These are phyloP conservation scores for Apiospora marii DNA, from an alignment of 2,329 filamentous ascomycete species.

Conservation along the genomic window DNA sequence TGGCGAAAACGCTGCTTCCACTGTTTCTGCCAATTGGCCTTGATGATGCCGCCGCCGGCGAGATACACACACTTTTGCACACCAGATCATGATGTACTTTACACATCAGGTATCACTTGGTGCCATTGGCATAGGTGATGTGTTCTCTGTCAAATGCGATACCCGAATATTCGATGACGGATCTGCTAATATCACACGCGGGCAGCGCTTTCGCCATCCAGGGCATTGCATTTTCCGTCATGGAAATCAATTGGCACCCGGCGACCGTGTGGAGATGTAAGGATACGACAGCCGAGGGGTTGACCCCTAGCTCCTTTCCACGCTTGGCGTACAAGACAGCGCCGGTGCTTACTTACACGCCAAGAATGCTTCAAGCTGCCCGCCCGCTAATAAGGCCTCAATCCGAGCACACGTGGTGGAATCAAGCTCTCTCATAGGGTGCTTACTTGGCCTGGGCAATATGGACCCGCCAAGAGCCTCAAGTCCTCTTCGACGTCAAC, in stretches of 20 bases:
- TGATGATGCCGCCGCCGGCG: too few species aligned
- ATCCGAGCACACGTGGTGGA: slow-evolving; percentile 5
- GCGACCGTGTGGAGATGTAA: neutral
- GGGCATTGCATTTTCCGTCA: too few species aligned
- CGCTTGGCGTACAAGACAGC: neutral
- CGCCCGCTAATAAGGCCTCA: neutral
- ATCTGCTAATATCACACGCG: too few species aligned
- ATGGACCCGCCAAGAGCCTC: slow-evolving; percentile 22
- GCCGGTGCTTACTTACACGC: neutral
- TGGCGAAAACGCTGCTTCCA: too few species aligned
- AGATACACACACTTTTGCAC: too few species aligned
- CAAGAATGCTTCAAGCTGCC: neutral
- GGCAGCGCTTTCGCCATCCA: too few species aligned
- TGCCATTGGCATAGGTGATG: too few species aligned
- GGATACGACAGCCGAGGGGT: neutral
- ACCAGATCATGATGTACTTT: too few species aligned
- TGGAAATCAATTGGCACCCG: neutral
- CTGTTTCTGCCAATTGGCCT: too few species aligned
- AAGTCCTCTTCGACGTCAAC: neutral
- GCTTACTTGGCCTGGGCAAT: neutral
- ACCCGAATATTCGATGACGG: too few species aligned
- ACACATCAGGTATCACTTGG: too few species aligned
- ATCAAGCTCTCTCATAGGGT: slow-evolving; percentile 23
- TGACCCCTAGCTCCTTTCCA: neutral
- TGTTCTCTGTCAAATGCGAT: too few species aligned